Base-by-base conservation (phyloP, 2,329 filamentous ascomycete genomes). In the Ceratocystiopsis minuta region DNA sequence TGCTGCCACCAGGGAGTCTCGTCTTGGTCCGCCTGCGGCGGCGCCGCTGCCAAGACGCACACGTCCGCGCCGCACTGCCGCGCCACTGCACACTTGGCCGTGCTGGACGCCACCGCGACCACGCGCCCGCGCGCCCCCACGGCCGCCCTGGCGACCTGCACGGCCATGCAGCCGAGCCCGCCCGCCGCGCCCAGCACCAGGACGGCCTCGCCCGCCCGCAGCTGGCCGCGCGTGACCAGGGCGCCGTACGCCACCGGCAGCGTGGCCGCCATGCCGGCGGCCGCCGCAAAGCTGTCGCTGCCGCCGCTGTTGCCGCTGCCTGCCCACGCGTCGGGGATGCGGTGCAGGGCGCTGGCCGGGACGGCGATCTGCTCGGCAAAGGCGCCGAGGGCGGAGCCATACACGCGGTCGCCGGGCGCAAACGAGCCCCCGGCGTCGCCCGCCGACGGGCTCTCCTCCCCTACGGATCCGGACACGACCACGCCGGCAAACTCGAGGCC, bases 401-500 rank as follows among this genome's bases (percentile, higher is more conserved):
- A 76, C 20, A 77, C 68, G 15, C 60, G 56, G 37, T 70, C 65
- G 7, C 70, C 71, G 4, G 56, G 56, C 17, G 52, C 52, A 45
- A 68, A 65, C 0, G 47, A 20, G 14, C 41, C 35, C 6, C 53
- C 16, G 24, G 6, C 24, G 24, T 6, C 24, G 4, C 24, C 24
- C n/a, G n/a, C n/a, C n/a, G n/a, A n/a, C n/a, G n/a, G n/a, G n/a
- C n/a, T n/a, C n/a, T n/a, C n/a, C n/a, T n/a, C n/a, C n/a, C n/a
- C n/a, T n/a, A n/a, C n/a, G n/a, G n/a, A n/a, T 28, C 7, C 24
- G 0, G 65, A 60, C 0, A 62, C 52, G 1, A 77, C 58, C 2
- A 64, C 57, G n/a, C 72, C 72, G 1, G 70, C 60, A 50, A 76
- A 77, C 51, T 77, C 72, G n/a, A 68, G 67, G 13, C 72, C 72